A percentile compares a stretch with the other conserved stretches of the same genome.
Conservation (phyloP, 768 basidiomycete species). For the Lactifluus rugatus region DNA sequence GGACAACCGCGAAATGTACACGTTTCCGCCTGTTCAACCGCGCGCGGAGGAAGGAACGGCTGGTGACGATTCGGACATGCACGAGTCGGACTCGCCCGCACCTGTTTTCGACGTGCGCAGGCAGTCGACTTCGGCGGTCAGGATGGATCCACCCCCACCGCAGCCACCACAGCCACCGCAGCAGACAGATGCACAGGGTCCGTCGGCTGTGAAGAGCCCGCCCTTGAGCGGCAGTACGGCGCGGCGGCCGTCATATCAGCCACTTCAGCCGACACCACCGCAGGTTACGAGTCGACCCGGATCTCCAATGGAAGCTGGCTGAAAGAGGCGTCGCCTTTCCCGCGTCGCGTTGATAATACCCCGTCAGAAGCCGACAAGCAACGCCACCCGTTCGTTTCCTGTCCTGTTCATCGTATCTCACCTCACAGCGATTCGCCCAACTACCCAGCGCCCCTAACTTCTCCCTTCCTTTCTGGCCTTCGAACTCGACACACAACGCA, state of each 20-base stretch:
- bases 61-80: constrained; percentile 4
- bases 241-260: constrained; percentile 9
- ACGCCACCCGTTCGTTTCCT: background rate
- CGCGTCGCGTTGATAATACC: constrained; percentile 1
- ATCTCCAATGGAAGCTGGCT: constrained; percentile 8
- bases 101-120: constrained; percentile 40
- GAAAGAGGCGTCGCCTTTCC: background rate
- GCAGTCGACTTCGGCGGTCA: constrained; percentile 39
- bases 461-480: background rate
- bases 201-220: constrained; percentile 4
- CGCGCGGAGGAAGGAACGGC: constrained; percentile 1
- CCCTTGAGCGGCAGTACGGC: background rate
- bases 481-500: background rate
- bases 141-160: constrained; percentile 34
- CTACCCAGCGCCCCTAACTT: background rate
- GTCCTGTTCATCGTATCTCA: background rate
- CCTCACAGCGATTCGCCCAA: background rate
- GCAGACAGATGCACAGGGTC: constrained; percentile 2
- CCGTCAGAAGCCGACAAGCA: background rate
- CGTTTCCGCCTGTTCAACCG: constrained; percentile 16
- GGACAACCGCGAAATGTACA: constrained; percentile 15
- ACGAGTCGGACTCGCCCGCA: constrained; percentile 37
- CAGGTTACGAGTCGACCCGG: constrained; percentile 1
- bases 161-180: constrained; percentile 22
- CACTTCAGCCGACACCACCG: background rate